phyloP scores from a whole-genome alignment of 768 basidiomycete species.

The Dacryopinax spathularia region DNA sequence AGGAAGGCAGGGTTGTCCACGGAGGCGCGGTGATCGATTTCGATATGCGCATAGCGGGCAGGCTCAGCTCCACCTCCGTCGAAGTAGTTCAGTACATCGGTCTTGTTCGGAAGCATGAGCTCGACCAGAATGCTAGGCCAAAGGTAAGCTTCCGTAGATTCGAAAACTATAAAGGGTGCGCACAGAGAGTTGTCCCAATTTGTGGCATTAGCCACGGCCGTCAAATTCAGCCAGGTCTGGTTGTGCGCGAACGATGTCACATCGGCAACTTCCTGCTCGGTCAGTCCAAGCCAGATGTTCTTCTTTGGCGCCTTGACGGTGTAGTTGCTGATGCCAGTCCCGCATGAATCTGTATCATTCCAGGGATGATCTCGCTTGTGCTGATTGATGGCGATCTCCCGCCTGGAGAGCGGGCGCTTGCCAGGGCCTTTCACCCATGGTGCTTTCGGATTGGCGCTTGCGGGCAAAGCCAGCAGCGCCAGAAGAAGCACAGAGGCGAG shows the following conservation, averaged over 20 bases:
- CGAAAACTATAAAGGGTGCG: background rate
- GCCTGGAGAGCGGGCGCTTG: background rate
- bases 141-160: background rate
- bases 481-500: background rate
- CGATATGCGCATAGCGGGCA: conserved; percentile 9
- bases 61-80: conserved; percentile 8
- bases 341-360: background rate
- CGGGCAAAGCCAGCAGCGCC: background rate
- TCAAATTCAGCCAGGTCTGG: conserved; percentile 15
- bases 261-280: conserved; percentile 9
- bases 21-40: conserved; percentile 6
- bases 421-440: conserved; percentile 1
- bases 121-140: conserved; percentile 11
- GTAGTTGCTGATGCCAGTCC: background rate
- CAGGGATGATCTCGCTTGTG: background rate
- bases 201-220: conserved; percentile 7
- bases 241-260: conserved; percentile 13
- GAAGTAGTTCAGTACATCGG: conserved; percentile 11
- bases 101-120: conserved; percentile 14
- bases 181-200: conserved; percentile 4
- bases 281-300: conserved; percentile 12
- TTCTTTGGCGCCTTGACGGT: conserved; percentile 6
- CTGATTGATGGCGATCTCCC: background rate
- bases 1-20: conserved; percentile 12
- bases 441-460: background rate